Evolutionary conservation across 441 rosid species (phyloP).

Genomic region (Biscutella auriculata): DNA sequence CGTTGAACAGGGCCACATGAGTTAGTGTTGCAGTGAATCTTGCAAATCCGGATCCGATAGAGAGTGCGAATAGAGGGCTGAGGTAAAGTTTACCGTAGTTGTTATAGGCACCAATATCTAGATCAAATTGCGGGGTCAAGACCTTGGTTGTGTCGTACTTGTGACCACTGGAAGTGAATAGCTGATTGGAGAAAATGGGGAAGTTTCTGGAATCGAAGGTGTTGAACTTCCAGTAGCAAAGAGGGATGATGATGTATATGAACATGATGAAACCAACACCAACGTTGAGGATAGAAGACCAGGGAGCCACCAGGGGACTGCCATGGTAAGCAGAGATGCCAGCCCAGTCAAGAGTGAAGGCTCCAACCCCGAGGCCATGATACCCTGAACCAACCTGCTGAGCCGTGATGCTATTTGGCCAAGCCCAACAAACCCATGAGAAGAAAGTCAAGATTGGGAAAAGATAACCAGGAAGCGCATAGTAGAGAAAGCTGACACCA

Average conservation of each 20-base stretch:
- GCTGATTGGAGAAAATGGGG: conserved; percentile 79
- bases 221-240: conserved; percentile 86
- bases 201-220: conserved; percentile 70
- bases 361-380: conserved; percentile 85
- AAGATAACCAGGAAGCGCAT: conserved; percentile 72
- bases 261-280: conserved; percentile 86
- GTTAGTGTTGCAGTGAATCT: conserved; percentile 79
- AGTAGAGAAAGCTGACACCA: conserved; percentile 63
- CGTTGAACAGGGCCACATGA: conserved; percentile 84
- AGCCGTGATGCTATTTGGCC: conserved; percentile 75
- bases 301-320: conserved; percentile 86
- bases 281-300: conserved; percentile 76
- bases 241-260: conserved; percentile 71
- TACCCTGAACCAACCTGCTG: conserved; percentile 89
- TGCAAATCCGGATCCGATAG: conserved; percentile 83
- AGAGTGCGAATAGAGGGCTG: conserved; percentile 79
- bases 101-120: conserved; percentile 53
- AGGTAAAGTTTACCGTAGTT: conserved; percentile 75
- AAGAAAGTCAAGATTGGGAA: conserved; percentile 82
- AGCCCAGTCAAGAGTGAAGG: conserved; percentile 91
- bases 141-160: conserved; percentile 79
- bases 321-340: conserved; percentile 95
- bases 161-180: conserved; percentile 59
- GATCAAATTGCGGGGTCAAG: conserved; percentile 58
- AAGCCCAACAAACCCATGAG: conserved; percentile 96